phyloP scores from a whole-genome alignment of 108 stramenopile genomes.

The Pseudonitzschia delicatissima region DNA sequence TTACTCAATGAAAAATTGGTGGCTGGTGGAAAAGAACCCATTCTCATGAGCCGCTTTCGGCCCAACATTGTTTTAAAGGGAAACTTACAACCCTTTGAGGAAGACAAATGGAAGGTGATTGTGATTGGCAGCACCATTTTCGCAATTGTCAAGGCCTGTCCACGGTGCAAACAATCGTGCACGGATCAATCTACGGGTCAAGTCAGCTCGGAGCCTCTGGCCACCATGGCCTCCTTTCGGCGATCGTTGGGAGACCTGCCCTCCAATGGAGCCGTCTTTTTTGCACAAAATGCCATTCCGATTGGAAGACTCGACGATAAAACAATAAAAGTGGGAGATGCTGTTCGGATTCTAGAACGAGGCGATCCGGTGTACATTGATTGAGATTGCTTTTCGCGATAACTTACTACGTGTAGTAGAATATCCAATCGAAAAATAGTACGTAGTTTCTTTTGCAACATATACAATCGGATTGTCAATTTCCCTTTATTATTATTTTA shows the following conservation, averaged over 20 bases:
- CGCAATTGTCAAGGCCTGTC: constrained; percentile 80
- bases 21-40: constrained; percentile 42
- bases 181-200: constrained; percentile 78
- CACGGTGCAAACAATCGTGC: constrained; percentile 84
- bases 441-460: no score
- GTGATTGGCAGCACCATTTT: constrained; percentile 62
- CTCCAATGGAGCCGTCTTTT: constrained; percentile 58
- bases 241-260: constrained; percentile 40
- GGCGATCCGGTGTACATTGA: constrained; percentile 70
- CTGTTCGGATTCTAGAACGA: constrained; percentile 63
- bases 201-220: constrained; percentile 62
- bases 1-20: constrained; percentile 61
- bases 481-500: no score
- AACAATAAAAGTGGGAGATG: constrained; percentile 54
- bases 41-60: constrained; percentile 80
- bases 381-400: not conserved
- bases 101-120: constrained; percentile 85
- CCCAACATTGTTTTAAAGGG: constrained; percentile 76
- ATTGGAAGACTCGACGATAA: constrained; percentile 1
- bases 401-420: no score
- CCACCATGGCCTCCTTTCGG: constrained; percentile 59
- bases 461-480: no score
- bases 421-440: no score
- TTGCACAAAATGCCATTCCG: constrained; percentile 79
- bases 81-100: constrained; percentile 64